phyloP scores from a whole-genome alignment of 163 green algal genomes.

The Prototheca cutis region DNA sequence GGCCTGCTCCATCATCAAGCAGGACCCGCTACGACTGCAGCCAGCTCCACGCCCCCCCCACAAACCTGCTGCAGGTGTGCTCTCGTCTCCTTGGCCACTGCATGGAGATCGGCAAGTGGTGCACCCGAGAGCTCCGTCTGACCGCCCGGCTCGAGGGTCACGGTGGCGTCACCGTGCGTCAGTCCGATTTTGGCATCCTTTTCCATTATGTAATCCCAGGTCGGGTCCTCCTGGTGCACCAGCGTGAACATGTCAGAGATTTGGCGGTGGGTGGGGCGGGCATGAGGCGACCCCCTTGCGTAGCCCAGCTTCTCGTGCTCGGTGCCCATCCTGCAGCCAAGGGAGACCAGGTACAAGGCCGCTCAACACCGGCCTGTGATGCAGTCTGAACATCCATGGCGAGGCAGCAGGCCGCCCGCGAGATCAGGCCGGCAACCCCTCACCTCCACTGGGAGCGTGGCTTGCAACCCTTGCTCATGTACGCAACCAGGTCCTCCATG shows the following conservation, averaged over 20 bases:
- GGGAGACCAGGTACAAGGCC: not conserved
- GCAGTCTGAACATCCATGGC: no score
- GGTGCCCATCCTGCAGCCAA: constrained; percentile 76
- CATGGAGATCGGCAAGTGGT: constrained; percentile 77
- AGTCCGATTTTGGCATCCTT: constrained; percentile 63
- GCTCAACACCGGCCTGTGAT: no score
- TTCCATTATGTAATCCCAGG: constrained; percentile 86
- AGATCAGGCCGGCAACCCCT: no score
- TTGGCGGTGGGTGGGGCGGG: constrained; percentile 50
- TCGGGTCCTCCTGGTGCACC: constrained; percentile 64
- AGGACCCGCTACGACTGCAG: no score
- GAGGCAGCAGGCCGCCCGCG: no score
- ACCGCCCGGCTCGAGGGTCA: constrained; percentile 93
- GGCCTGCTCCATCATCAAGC: no score
- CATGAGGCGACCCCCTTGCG: constrained; percentile 41
- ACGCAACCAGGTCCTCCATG: constrained; percentile 65
- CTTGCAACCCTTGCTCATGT: constrained; percentile 71
- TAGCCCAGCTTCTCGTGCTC: constrained; percentile 98
- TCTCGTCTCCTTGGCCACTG: constrained; percentile 88
- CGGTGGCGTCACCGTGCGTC: constrained; percentile 39
- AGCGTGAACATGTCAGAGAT: constrained; percentile 71
- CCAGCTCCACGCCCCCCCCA: not conserved
- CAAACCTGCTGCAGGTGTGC: constrained; percentile 82
- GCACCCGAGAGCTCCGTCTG: constrained; percentile 96
- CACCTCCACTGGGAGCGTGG: constrained; percentile 65